Percentiles rank a stretch among this genome's conserved stretches.
These are phyloP conservation scores for Ottelia alismoides DNA, from an alignment of 106 monocot genomes.

Conservation along the genomic window DNA sequence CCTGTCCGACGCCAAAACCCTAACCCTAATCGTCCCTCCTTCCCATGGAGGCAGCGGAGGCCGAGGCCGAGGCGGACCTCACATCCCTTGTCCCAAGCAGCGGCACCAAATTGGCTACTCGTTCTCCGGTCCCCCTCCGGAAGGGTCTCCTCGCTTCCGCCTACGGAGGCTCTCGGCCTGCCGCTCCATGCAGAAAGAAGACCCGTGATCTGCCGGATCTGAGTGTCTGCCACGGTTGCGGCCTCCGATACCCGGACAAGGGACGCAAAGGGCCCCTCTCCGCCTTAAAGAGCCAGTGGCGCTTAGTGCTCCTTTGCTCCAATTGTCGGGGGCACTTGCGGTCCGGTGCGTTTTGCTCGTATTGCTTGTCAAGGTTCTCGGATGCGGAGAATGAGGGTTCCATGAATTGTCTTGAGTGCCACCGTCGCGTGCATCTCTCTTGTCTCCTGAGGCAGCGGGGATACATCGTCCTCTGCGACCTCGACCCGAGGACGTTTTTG, in stretches of 20 bases:
- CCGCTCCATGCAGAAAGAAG: conserved; percentile 7
- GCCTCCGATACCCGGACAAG: conserved; percentile 13
- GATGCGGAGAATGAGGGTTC: neutral
- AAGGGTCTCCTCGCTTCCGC: neutral
- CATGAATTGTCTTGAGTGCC: conserved; percentile 32
- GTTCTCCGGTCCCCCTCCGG: conserved; percentile 2
- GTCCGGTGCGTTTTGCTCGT: conserved; percentile 41
- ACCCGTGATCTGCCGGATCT: conserved; percentile 16
- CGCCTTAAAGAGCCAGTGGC: conserved; percentile 39
- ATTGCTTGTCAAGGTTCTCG: conserved; percentile 33
- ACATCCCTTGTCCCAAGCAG: too few relatives aligned
- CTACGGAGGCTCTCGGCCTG: neutral
- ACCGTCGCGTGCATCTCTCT: conserved; percentile 35
- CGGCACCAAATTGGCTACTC: too few relatives aligned
- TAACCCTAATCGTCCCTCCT: too few relatives aligned
- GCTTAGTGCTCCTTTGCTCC: conserved; percentile 52
- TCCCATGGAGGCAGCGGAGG: too few relatives aligned
- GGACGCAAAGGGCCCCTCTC: conserved; percentile 12
- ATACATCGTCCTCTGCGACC: conserved; percentile 5
- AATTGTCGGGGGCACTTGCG: conserved; percentile 23
- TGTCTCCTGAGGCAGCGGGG: conserved; percentile 42
- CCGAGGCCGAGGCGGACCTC: too few relatives aligned
- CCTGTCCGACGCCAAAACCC: too few relatives aligned
- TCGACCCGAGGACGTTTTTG: conserved; percentile 23
- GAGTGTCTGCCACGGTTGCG: conserved; percentile 36